Evolutionary conservation across 2,329 filamentous ascomycete genomes (phyloP).

Genomic region (Lecanoromycetidae sp.): DNA sequence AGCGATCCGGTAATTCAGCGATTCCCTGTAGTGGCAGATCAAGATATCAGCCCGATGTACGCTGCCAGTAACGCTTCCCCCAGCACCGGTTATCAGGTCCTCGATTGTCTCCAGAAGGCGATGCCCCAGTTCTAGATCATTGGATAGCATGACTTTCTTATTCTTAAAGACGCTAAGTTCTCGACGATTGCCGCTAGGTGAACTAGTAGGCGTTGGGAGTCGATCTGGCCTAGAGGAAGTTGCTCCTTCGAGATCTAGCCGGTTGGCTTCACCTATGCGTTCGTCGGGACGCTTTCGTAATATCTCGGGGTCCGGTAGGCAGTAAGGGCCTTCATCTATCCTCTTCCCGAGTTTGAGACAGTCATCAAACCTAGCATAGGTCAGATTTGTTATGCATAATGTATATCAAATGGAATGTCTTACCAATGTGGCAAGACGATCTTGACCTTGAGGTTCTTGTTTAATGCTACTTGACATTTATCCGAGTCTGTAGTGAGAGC

Average conservation of each 20-base stretch:
- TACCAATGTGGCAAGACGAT: conserved; percentile 91
- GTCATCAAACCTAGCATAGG: conserved; percentile 68
- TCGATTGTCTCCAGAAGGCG: conserved; percentile 56
- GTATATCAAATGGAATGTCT: conserved; percentile 19
- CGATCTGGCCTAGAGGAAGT: conserved; percentile 40
- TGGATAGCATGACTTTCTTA: conserved; percentile 64
- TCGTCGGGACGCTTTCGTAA: conserved; percentile 48
- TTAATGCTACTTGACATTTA: conserved; percentile 51
- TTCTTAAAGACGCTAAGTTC: conserved; percentile 63
- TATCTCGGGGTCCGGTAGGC: conserved; percentile 74
- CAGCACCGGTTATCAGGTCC: conserved; percentile 58
- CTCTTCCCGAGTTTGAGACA: conserved; percentile 85
- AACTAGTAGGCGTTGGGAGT: conserved; percentile 25
- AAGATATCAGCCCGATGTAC: conserved; percentile 67
- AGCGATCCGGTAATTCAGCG: conserved; percentile 62
- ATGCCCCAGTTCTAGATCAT: conserved; percentile 58
- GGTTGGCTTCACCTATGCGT: conserved; percentile 44
- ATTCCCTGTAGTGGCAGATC: conserved; percentile 77
- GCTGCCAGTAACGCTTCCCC: conserved; percentile 53
- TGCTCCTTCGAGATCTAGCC: conserved; percentile 55
- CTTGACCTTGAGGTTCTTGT: conserved; percentile 59
- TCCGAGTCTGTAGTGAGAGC: conserved; percentile 63
- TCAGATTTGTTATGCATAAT: background rate
- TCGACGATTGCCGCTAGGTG: conserved; percentile 27
- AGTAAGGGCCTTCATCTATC: conserved; percentile 79